Conservation (phyloP, 2,329 filamentous ascomycete species). For the Fusarium duplospermum region DNA sequence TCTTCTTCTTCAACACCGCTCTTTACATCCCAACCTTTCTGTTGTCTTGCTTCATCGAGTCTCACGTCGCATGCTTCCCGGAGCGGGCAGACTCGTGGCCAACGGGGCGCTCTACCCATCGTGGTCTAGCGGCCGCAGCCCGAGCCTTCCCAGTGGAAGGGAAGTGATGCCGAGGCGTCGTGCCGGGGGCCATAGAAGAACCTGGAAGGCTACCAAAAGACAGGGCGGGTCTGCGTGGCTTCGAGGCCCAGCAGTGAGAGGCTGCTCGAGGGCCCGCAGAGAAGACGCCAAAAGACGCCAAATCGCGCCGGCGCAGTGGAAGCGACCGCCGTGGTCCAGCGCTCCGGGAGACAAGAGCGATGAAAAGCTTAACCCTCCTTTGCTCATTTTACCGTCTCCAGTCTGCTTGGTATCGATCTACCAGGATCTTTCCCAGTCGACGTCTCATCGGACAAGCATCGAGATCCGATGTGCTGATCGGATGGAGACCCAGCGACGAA, state of each 20-base stretch:
- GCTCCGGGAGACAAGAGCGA: constrained; percentile 29
- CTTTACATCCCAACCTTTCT: background rate
- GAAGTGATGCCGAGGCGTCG: constrained; percentile 37
- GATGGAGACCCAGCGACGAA: constrained; percentile 8
- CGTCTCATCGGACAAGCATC: constrained; percentile 28
- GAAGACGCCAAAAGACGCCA: constrained; percentile 21
- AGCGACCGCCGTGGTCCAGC: constrained; percentile 32
- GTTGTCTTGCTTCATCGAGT: constrained; percentile 12
- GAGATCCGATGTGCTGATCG: constrained; percentile 23
- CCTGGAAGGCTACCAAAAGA: constrained; percentile 40
- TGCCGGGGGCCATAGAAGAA: constrained; percentile 37
- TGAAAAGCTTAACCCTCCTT: constrained; percentile 35
- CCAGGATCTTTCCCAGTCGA: constrained; percentile 13
- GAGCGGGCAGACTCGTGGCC: constrained; percentile 32
- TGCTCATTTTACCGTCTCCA: constrained; percentile 40
- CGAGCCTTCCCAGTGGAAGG: constrained; percentile 40
- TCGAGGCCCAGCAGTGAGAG: constrained; percentile 21
- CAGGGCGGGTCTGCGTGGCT: constrained; percentile 25
- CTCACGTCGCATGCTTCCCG: constrained; percentile 11
- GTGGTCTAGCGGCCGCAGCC: constrained; percentile 39
- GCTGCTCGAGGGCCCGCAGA: constrained; percentile 5
- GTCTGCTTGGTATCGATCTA: constrained; percentile 30
- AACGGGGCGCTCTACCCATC: constrained; percentile 37
- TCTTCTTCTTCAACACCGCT: background rate
- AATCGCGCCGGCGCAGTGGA: constrained; percentile 29